Evolutionary conservation across 1,284 basidiomycete species (phyloP).

Genomic region (Marasmius tenuissimus): DNA sequence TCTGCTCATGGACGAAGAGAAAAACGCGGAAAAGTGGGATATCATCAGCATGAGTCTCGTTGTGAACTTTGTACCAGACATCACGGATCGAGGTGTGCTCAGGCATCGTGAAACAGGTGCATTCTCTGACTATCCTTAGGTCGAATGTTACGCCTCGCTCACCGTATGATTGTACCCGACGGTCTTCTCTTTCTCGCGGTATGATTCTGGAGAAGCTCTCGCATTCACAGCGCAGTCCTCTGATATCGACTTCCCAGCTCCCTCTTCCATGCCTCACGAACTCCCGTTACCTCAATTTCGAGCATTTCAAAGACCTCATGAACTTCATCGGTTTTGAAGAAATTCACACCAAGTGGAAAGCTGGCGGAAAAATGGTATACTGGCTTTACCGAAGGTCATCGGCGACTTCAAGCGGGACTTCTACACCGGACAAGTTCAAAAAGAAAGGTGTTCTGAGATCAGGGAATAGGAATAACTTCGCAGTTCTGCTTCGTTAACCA

Average conservation of each 20-base stretch:
- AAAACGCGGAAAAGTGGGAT: slow-evolving; percentile 64
- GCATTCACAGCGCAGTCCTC: not conserved
- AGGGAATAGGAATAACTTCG: slow-evolving; percentile 82
- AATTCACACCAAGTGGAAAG: slow-evolving; percentile 59
- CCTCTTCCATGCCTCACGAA: slow-evolving; percentile 82
- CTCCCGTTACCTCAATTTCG: slow-evolving; percentile 74
- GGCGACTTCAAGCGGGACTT: slow-evolving; percentile 1
- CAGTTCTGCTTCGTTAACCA: slow-evolving; percentile 39
- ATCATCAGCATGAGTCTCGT: slow-evolving; percentile 83
- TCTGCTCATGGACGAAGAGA: slow-evolving; percentile 51
- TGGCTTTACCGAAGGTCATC: slow-evolving; percentile 61
- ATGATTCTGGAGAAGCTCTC: slow-evolving; percentile 26
- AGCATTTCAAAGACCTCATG: slow-evolving; percentile 62
- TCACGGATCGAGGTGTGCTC: slow-evolving; percentile 67
- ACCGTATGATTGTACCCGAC: slow-evolving; percentile 53
- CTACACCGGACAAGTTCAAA: slow-evolving; percentile 30
- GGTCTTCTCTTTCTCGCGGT: slow-evolving; percentile 77
- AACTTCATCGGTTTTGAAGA: slow-evolving; percentile 61
- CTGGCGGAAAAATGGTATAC: slow-evolving; percentile 74
- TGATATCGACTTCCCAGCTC: slow-evolving; percentile 43
- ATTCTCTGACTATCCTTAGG: slow-evolving; percentile 42
- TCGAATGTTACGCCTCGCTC: slow-evolving; percentile 69
- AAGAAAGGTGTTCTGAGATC: slow-evolving; percentile 63
- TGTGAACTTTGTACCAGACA: slow-evolving; percentile 83
- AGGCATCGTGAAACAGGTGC: not conserved